Base-by-base conservation (phyloP, 2,329 filamentous ascomycete genomes). In the Nakataea oryzae region DNA sequence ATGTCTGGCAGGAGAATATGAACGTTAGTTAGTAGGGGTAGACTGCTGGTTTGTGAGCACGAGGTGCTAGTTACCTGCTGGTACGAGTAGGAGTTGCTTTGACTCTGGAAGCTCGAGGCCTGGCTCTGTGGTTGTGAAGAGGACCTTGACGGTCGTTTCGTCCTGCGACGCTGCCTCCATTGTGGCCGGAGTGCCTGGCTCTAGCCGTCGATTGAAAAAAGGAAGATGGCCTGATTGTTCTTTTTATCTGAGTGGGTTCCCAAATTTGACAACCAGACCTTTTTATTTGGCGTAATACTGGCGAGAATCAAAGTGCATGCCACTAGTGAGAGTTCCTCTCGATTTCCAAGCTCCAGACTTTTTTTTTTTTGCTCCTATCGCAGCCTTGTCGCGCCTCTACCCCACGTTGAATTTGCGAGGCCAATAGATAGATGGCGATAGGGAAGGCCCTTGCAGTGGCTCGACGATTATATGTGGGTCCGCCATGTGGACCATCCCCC, bases 91-190 rank as follows among this genome's bases (percentile, higher is more conserved):
- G 70, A 87, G 82, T 62, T 79, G 78, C 72, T 83, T 86, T 67
- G 77, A 78, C 67, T 88, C 85, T 62, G 84, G 83, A 57, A 89
- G 78, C 70, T 86, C 79, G 61, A 89, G 76, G 65, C 86, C 84
- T 62, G 79, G 73, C 65, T 86, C 82, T 62, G 79, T 81, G 57
- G 86, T 89, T 63, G 82, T 86, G 75, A 89, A 88, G 73, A 86
- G 78, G 64, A 89, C 85, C 74, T 86, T 86, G 65, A 89, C 80
- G 74, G 87, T 86, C 61, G 79, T 74, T 66, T 73, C 71, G 63
- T 70, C 71, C 32, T 62, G 57, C n/a, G 57, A 14, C 28, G 47
- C 57, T 28, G 67, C 66, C 50, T 69, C 69, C 70, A 72, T 73
- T 63, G 63, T 66, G 61, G 58, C 57, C n/a, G 41, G 41, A 47